Conservation (phyloP, 2,329 filamentous ascomycete species). For the Metarhizium guizhouense region DNA sequence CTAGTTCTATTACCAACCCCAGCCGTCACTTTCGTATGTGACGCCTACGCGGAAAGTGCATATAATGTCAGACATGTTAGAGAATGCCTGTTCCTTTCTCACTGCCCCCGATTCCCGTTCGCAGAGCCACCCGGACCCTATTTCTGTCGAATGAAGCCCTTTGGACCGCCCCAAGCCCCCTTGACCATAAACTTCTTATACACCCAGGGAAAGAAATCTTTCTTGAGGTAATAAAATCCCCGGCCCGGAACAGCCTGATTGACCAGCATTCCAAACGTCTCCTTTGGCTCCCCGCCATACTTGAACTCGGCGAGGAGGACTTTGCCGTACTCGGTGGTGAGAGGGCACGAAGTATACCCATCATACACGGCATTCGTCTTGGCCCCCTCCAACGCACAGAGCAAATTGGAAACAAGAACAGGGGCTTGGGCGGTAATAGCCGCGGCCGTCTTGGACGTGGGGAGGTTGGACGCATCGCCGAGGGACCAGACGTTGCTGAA, state of each 20-base stretch:
- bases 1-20: no score
- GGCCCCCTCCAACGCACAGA: constrained; percentile 36
- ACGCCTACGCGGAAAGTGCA: no score
- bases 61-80: no score
- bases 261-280: constrained; percentile 46
- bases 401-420: constrained; percentile 39
- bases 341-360: constrained; percentile 47
- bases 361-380: constrained; percentile 36
- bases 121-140: no score
- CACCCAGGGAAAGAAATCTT: constrained; percentile 60
- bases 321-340: constrained; percentile 49
- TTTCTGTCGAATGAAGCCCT: constrained; percentile 30
- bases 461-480: constrained; percentile 48
- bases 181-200: constrained; percentile 52
- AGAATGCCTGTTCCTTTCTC: no score
- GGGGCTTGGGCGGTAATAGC: constrained; percentile 43
- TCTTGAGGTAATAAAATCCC: constrained; percentile 54
- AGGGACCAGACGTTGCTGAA: constrained; percentile 49
- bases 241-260: constrained; percentile 47
- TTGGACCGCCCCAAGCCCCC: constrained; percentile 54
- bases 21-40: no score
- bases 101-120: no score
- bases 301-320: constrained; percentile 58
- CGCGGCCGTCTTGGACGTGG: constrained; percentile 47
- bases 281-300: constrained; percentile 53